Conservation (phyloP, 2,329 filamentous ascomycete genomes). For the Monilinia fructicola region DNA sequence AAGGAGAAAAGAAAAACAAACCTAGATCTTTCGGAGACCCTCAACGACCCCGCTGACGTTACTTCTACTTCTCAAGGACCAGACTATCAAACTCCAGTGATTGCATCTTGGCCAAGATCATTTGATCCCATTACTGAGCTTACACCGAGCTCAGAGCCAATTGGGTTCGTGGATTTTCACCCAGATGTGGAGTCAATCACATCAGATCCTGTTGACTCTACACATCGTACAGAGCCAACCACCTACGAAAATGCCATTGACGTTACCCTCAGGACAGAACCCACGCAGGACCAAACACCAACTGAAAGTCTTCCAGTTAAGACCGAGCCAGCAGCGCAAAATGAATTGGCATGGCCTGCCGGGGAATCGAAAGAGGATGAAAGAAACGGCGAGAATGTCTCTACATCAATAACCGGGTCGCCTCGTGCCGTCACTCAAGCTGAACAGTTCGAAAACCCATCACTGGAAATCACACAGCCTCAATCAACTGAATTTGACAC, state of each 20-base stretch:
- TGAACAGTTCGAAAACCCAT: not conserved
- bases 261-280: not conserved
- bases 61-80: not conserved
- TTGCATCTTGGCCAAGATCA: not conserved
- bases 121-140: no score
- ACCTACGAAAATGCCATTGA: not conserved
- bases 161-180: not conserved
- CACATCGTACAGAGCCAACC: slow-evolving; percentile 7
- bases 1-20: not conserved
- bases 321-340: not conserved
- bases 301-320: not conserved
- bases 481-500: not conserved
- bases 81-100: not conserved
- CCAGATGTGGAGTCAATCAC: not conserved
- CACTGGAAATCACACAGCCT: not conserved
- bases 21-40: not conserved
- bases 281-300: not conserved
- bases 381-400: not conserved
- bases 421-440: not conserved
- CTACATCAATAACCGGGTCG: not conserved
- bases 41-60: not conserved
- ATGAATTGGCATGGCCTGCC: not conserved
- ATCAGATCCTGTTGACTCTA: not conserved
- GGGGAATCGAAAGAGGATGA: not conserved
- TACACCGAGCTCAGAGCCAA: not conserved